A percentile compares a stretch with the other conserved stretches of the same genome.
These are phyloP conservation scores for Carallia brachiata DNA, from an alignment of 345 rosid species.

Conservation along the genomic window DNA sequence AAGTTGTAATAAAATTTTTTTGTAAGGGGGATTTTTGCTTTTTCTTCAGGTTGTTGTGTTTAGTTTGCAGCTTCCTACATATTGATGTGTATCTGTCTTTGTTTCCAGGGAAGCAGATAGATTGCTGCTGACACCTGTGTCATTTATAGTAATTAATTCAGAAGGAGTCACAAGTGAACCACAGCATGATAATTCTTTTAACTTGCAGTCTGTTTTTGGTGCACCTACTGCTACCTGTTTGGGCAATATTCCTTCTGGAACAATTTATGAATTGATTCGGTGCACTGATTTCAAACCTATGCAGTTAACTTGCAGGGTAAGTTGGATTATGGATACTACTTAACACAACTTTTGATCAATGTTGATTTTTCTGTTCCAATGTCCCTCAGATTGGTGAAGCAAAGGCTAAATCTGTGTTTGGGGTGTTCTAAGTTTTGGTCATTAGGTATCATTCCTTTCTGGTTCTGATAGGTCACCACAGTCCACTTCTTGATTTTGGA, in stretches of 20 bases:
- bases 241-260: conserved; percentile 35
- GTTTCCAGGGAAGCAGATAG: conserved; percentile 40
- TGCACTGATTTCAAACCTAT: conserved; percentile 31
- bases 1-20: no score
- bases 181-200: conserved; percentile 12
- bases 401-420: neutral
- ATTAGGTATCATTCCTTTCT: conserved; percentile 10
- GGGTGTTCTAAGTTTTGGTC: conserved; percentile 4
- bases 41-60: no score
- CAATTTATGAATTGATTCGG: conserved; percentile 39
- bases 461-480: conserved; percentile 56
- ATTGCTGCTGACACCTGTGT: conserved; percentile 51
- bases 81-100: no score
- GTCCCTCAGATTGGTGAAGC: neutral
- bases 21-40: no score
- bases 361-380: neutral
- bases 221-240: conserved; percentile 18
- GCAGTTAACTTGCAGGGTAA: conserved; percentile 62
- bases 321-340: conserved; percentile 19
- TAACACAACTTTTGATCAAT: conserved; percentile 3
- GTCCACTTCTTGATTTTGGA: conserved; percentile 59
- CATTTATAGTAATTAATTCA: conserved; percentile 57
- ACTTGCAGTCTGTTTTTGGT: conserved; percentile 18
- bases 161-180: conserved; percentile 34
- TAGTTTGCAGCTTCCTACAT: no score